Conservation (phyloP, 345 rosid genomes). For the Brassica rapa region DNA sequence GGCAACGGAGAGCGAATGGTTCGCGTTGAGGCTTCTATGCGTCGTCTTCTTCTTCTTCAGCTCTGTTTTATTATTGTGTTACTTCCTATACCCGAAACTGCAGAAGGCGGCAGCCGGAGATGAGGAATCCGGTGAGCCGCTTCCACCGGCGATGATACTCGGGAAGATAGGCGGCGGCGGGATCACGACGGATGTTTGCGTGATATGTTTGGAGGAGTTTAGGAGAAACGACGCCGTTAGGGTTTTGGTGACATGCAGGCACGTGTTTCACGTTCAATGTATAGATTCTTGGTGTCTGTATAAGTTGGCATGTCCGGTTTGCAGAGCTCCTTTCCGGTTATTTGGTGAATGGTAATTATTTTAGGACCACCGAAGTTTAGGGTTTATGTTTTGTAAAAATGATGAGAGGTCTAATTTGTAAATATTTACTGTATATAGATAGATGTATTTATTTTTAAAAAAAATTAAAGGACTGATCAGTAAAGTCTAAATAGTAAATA, state of each 20-base stretch:
- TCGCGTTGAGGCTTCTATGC: background rate
- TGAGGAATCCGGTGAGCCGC: conserved; percentile 21
- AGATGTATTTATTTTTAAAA: too few relatives aligned
- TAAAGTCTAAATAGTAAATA: too few relatives aligned
- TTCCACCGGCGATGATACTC: conserved; percentile 18
- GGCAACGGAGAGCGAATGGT: conserved; percentile 10
- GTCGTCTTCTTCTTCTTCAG: conserved; percentile 13
- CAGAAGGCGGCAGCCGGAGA: conserved; percentile 14
- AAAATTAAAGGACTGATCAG: too few relatives aligned
- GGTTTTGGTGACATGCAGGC: conserved; percentile 23
- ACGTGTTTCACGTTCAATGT: conserved; percentile 29
- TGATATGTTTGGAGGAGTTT: conserved; percentile 27
- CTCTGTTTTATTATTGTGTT: conserved; percentile 12
- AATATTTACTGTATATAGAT: background rate
- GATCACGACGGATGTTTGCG: conserved; percentile 26
- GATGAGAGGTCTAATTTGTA: background rate
- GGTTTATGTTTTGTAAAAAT: background rate
- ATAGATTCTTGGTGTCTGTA: conserved; percentile 41
- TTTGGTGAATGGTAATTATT: conserved; percentile 4
- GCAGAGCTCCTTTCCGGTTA: conserved; percentile 40
- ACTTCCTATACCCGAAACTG: conserved; percentile 14
- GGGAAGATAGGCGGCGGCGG: background rate
- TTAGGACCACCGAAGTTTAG: background rate
- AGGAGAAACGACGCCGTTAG: background rate
- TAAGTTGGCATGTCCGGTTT: conserved; percentile 43